Conservation (phyloP, 768 basidiomycete genomes). For the Rubroboletus pulcherrimus region DNA sequence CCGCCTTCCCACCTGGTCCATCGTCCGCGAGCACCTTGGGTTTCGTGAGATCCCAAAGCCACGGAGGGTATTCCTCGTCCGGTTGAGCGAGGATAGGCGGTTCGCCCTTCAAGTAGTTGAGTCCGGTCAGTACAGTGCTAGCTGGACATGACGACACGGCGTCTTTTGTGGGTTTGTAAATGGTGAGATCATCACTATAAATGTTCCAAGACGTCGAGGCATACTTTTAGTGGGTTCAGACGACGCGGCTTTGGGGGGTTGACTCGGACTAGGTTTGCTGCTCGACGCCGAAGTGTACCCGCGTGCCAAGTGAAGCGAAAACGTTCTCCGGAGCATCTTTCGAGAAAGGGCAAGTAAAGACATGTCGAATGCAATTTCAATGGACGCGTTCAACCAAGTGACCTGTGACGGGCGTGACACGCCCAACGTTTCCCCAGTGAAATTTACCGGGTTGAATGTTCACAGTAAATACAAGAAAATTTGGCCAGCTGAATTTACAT, state of each 20-base stretch:
- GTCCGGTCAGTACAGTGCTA: constrained; percentile 74
- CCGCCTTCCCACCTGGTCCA: constrained; percentile 67
- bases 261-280: neutral
- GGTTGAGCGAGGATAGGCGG: constrained; percentile 68
- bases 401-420: constrained; percentile 2
- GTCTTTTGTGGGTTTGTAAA: constrained; percentile 4
- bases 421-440: neutral
- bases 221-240: constrained; percentile 20
- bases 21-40: constrained; percentile 62
- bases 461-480: constrained; percentile 24
- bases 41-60: constrained; percentile 80
- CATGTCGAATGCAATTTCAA: constrained; percentile 12
- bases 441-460: neutral
- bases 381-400: neutral
- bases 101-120: constrained; percentile 82
- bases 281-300: constrained; percentile 12
- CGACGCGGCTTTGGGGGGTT: neutral
- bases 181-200: neutral
- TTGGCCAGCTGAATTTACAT: constrained; percentile 4
- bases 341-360: constrained; percentile 13
- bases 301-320: constrained; percentile 10
- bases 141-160: constrained; percentile 59
- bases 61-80: constrained; percentile 83
- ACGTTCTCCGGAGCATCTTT: constrained; percentile 9
- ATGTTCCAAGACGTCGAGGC: neutral